phyloP scores from a whole-genome alignment of 1,284 basidiomycete species.

The Sporisorium sorghi region DNA sequence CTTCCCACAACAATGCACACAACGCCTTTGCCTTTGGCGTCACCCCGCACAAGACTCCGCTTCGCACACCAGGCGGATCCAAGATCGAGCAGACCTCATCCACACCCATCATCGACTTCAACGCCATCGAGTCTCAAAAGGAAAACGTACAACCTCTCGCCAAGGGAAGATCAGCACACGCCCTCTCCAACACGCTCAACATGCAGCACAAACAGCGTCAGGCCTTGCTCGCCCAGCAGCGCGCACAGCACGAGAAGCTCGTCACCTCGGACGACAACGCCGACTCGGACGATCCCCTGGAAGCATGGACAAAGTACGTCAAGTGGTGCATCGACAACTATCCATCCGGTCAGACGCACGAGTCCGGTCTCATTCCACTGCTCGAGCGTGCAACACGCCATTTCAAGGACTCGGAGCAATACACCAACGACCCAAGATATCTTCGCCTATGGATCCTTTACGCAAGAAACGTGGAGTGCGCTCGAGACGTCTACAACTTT shows the following conservation, averaged over 20 bases:
- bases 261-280: conserved; percentile 49
- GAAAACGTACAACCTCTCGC: conserved; percentile 75
- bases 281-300: conserved; percentile 59
- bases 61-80: conserved; percentile 56
- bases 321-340: conserved; percentile 77
- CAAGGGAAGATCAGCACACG: conserved; percentile 74
- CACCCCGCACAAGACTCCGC: conserved; percentile 62
- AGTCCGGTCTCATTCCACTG: conserved; percentile 75
- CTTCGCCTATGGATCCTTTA: conserved; percentile 88
- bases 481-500: conserved; percentile 72
- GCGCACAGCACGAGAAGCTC: conserved; percentile 53
- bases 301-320: conserved; percentile 73
- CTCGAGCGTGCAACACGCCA: conserved; percentile 81
- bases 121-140: conserved; percentile 73
- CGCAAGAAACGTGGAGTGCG: conserved; percentile 65
- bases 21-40: conserved; percentile 25
- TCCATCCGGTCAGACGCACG: conserved; percentile 76
- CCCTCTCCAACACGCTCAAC: conserved; percentile 70
- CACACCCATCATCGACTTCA: conserved; percentile 67
- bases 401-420: conserved; percentile 82
- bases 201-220: conserved; percentile 63
- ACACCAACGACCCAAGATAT: conserved; percentile 87
- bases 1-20: conserved; percentile 28
- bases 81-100: conserved; percentile 65
- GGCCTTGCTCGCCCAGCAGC: conserved; percentile 51